These are phyloP conservation scores for Cubamyces lactineus DNA, from an alignment of 768 basidiomycete genomes.

Conservation along the genomic window DNA sequence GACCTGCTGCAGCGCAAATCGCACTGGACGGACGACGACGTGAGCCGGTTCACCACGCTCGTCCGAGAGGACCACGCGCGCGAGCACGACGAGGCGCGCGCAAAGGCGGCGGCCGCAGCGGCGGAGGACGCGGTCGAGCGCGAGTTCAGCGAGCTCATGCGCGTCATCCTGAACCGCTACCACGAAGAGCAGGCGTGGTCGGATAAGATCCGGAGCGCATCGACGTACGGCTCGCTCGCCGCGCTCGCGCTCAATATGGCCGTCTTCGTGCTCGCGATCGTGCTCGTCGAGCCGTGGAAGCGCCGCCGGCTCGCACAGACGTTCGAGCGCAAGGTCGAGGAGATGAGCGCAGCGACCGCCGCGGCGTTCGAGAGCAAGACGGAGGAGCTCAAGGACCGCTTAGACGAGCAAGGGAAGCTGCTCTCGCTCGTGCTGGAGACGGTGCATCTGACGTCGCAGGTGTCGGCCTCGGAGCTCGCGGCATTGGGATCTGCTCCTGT, in stretches of 20 bases:
- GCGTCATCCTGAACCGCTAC: slow-evolving; percentile 85
- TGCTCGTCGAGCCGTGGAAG: slow-evolving; percentile 97
- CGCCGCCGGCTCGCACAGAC: slow-evolving; percentile 82
- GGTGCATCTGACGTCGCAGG: slow-evolving; percentile 21
- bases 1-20: slow-evolving; percentile 93
- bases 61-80: slow-evolving; percentile 89
- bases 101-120: slow-evolving; percentile 67
- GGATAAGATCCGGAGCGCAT: slow-evolving; percentile 95
- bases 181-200: slow-evolving; percentile 99
- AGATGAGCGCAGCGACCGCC: slow-evolving; percentile 37
- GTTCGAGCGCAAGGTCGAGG: slow-evolving; percentile 81
- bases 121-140: slow-evolving; percentile 83
- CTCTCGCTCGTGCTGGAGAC: slow-evolving; percentile 36
- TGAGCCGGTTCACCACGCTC: slow-evolving; percentile 84
- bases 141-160: slow-evolving; percentile 88
- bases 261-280: slow-evolving; percentile 88
- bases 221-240: slow-evolving; percentile 89
- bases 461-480: slow-evolving; percentile 11
- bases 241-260: slow-evolving; percentile 86
- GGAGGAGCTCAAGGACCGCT: slow-evolving; percentile 48
- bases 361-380: slow-evolving; percentile 52
- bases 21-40: slow-evolving; percentile 88
- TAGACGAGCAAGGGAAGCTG: slow-evolving; percentile 50
- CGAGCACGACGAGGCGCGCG: slow-evolving; percentile 75
- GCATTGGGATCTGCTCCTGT: slow-evolving; percentile 15